Evolutionary conservation across 139 green algal genomes (phyloP), one percentile per base, ranked within the genome.

Genomic region (Trebouxia sp.): DNA sequence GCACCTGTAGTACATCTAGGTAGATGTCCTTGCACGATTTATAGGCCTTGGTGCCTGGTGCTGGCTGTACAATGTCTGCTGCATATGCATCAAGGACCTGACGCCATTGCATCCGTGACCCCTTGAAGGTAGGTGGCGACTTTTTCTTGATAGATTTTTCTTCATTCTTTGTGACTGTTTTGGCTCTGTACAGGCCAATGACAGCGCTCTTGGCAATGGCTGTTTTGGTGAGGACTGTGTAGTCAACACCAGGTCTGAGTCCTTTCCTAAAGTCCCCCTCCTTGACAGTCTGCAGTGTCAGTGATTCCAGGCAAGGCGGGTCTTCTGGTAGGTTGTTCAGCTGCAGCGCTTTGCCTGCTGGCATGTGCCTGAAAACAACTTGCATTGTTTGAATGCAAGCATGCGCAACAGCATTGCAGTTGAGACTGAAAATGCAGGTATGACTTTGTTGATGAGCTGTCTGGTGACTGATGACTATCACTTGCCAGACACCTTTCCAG

Each of bases 81-180:
- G 39, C 39, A 55, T 77, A 53, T 39, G 42, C 41, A 77, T 53
- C 67, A 10, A 77, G n/a, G 39, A 55, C 35, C 12, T 77, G 41
- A 24, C 67, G 10, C 41, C 42, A 51, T 38, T 56, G 28, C 24
- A 39, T 37, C 39, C 17, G 22, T 53, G 39, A 26, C 15, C 41
- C 67, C 67, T 12, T 20, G 26, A 77, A 77, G 6, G 24, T 8
- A 38, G 41, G 12, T 17, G 62, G 62, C 10, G 62, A 35, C 14
- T 72, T 30, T 4, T 72, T 37, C 11, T 43, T 32, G 15, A 72
- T 72, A 15, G n/a, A 4, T 30, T 35, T 26, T 35, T 72, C 62
- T 26, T 72, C 62, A 4, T 12, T 14, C 20, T 72, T 72, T 20
- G 62, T 72, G 35, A 72, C 62, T 41, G 62, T 72, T 5, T 45